Conservation (phyloP, 495 filamentous ascomycete species). For the Neurospora sp. region DNA sequence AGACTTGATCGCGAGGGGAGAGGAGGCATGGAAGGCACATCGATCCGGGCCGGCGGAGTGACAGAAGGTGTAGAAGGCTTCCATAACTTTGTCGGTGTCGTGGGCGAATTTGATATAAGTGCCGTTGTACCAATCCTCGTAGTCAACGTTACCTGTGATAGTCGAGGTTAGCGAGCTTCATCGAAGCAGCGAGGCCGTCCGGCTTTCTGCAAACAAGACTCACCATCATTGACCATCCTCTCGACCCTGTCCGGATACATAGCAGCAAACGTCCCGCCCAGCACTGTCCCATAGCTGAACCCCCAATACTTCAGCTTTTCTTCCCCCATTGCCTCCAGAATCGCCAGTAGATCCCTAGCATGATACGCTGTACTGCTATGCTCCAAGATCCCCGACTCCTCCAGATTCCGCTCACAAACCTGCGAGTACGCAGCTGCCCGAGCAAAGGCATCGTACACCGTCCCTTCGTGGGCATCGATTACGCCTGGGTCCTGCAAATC, state of each 20-base stretch:
- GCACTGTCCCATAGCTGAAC: slow-evolving; percentile 42
- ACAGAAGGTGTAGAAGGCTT: slow-evolving; percentile 44
- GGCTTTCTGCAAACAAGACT: slow-evolving; percentile 2
- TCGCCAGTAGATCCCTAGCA: slow-evolving; percentile 34
- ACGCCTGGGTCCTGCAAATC: slow-evolving; percentile 26
- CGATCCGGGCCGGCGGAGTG: slow-evolving; percentile 34
- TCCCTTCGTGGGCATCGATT: slow-evolving; percentile 29
- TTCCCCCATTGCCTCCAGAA: slow-evolving; percentile 25
- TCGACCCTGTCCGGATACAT: slow-evolving; percentile 40
- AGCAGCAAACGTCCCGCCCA: slow-evolving; percentile 42
- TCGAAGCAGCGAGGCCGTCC: background rate
- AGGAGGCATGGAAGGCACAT: slow-evolving; percentile 37
- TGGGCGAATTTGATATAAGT: slow-evolving; percentile 38
- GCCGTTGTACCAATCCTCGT: slow-evolving; percentile 36
- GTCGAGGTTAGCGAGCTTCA: slow-evolving; percentile 4
- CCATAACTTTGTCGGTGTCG: slow-evolving; percentile 44
- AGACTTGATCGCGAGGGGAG: slow-evolving; percentile 29
- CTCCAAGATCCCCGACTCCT: slow-evolving; percentile 17
- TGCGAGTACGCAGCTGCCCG: slow-evolving; percentile 27
- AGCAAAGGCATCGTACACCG: slow-evolving; percentile 30
- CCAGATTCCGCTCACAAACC: slow-evolving; percentile 21
- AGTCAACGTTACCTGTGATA: slow-evolving; percentile 32
- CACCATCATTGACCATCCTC: slow-evolving; percentile 39
- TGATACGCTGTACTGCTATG: slow-evolving; percentile 31
- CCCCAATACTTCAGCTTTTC: slow-evolving; percentile 44